These are phyloP conservation scores for Xylariaceae sp. DNA, from an alignment of 2,329 filamentous ascomycete genomes.

Conservation along the genomic window DNA sequence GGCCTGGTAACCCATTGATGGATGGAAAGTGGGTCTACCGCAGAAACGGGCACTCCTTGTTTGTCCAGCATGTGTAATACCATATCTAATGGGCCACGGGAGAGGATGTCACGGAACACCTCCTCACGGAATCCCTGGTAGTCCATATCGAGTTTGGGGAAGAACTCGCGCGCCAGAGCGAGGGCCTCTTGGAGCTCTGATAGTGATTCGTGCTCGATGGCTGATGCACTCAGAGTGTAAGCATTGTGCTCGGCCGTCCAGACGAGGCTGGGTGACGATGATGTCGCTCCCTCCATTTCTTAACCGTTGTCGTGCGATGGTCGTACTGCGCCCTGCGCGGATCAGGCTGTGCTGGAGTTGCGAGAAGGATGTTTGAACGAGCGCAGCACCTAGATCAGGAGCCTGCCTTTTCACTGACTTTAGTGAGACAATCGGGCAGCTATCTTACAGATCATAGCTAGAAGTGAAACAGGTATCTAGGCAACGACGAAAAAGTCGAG, in stretches of 20 bases:
- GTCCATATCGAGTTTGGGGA: constrained; percentile 1
- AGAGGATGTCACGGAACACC: constrained; percentile 1
- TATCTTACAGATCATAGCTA: too few relatives aligned
- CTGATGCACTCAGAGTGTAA: background rate
- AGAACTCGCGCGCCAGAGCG: background rate
- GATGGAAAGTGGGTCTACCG: background rate
- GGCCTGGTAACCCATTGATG: constrained; percentile 1
- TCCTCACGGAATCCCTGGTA: constrained; percentile 1
- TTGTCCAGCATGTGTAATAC: constrained; percentile 5
- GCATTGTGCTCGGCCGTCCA: background rate
- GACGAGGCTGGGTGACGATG: too few relatives aligned
- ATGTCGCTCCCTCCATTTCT: too few relatives aligned
- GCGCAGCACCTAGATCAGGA: too few relatives aligned
- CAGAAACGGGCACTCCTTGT: background rate
- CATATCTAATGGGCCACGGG: background rate
- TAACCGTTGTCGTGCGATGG: too few relatives aligned
- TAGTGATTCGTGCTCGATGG: background rate
- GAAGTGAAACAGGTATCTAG: too few relatives aligned
- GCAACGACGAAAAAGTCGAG: too few relatives aligned
- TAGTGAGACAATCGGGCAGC: too few relatives aligned
- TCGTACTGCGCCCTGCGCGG: too few relatives aligned
- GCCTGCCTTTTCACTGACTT: too few relatives aligned
- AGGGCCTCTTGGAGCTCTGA: background rate
- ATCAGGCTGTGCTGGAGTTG: too few relatives aligned
- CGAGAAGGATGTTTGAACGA: too few relatives aligned